Evolutionary conservation across 2,329 filamentous ascomycete species (phyloP), one percentile per base, ranked within the genome.

Genomic region (Thyridium curvatum): DNA sequence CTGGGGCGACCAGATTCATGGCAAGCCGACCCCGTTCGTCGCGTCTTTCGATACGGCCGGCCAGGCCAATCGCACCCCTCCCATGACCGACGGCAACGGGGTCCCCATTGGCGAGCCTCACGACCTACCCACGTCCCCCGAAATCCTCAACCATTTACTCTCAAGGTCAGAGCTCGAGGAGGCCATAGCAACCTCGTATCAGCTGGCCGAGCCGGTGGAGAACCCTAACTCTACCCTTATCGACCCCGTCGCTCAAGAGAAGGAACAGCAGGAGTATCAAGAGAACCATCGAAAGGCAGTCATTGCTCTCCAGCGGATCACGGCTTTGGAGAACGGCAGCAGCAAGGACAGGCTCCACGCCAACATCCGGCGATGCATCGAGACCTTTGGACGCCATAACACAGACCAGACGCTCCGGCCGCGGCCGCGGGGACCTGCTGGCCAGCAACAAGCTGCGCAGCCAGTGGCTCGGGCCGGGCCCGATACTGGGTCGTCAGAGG

Each of bases 401-500:
- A 98, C 93, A 2, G 93, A 98, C 61, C 52, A 61, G 8, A 58
- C 65, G 4, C 73, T 98, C 21, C 72, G 74, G 17, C 79, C 79
- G 1, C 84, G 81, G 58, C 68, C 75, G 3, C 54, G 66, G 51
- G 21, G 21, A 26, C 21, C 21, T 26, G 21, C 21, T 26, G 21
- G 21, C 10, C 21, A 26, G 21, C 21, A 26, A 26, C 21, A 26
- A 26, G 21, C 21, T 10, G 10, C 21, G 21, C 55, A 64, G 38
- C 55, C 52, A 13, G 56, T 59, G 50, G 61, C 62, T 18, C 83
- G 94, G 26, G 79, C 82, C n/a, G 93, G 93, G 0, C 85, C 84
- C 5, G 93, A 98, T 58, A 98, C 91, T 1, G 93, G 93, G 29
- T 94, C 87, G 52, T 87, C 87, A 7, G 93, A 98, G 65, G 94